Percentiles rank a stretch among this genome's conserved stretches.
These are phyloP conservation scores for Calocybe indica DNA, from an alignment of 768 basidiomycete species.

Conservation along the genomic window DNA sequence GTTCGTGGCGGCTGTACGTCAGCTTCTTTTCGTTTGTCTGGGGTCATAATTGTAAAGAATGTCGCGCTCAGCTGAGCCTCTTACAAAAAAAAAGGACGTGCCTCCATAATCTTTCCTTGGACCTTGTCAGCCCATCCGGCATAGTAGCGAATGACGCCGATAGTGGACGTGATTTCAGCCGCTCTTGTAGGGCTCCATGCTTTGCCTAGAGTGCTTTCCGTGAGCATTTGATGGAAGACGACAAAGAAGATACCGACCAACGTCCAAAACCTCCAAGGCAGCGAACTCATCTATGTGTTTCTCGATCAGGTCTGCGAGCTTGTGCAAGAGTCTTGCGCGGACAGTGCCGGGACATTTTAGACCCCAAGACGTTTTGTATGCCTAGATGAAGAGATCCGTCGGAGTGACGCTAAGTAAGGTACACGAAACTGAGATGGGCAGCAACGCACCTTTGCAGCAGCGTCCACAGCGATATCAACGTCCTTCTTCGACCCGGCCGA, in stretches of 20 bases:
- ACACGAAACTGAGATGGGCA: not conserved
- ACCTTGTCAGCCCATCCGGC: constrained; percentile 91
- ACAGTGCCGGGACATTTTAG: constrained; percentile 39
- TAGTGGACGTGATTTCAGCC: constrained; percentile 41
- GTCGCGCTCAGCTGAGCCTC: not conserved
- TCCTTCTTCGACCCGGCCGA: constrained; percentile 61
- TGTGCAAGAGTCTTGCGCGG: constrained; percentile 18
- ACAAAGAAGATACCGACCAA: constrained; percentile 7
- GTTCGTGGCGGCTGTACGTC: constrained; percentile 39
- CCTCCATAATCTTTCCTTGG: constrained; percentile 69
- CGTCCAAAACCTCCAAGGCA: constrained; percentile 16
- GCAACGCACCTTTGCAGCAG: not conserved
- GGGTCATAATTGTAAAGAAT: not conserved
- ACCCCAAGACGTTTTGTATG: constrained; percentile 58
- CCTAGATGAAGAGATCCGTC: constrained; percentile 8
- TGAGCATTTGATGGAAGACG: not conserved
- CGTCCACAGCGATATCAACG: constrained; percentile 55
- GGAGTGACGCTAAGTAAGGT: not conserved
- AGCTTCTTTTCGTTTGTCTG: constrained; percentile 21
- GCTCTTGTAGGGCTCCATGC: constrained; percentile 41
- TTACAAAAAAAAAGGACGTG: constrained; percentile 5
- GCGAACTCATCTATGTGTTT: constrained; percentile 18
- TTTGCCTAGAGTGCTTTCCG: constrained; percentile 34
- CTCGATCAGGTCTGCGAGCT: constrained; percentile 22
- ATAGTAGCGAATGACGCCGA: constrained; percentile 65